phyloP scores from a whole-genome alignment of 2,329 filamentous ascomycete species.

The Arthroderma sp. region DNA sequence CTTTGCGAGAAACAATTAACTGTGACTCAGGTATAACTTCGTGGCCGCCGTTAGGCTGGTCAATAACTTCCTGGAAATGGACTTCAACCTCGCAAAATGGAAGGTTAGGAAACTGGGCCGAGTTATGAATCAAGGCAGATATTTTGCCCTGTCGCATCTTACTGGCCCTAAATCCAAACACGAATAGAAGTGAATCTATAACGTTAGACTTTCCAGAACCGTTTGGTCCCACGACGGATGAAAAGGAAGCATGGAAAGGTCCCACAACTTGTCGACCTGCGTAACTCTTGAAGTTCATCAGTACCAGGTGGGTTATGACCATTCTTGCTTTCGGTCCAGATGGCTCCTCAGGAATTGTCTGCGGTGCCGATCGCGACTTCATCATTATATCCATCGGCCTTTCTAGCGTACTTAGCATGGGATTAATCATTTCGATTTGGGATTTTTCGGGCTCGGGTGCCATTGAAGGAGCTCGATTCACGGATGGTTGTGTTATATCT shows the following conservation, averaged over 20 bases:
- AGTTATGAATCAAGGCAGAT: constrained; percentile 95
- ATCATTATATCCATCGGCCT: constrained; percentile 89
- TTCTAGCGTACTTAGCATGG: constrained; percentile 66
- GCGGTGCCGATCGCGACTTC: constrained; percentile 61
- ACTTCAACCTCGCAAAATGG: constrained; percentile 93
- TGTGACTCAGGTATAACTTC: constrained; percentile 72
- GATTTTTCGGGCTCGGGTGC: constrained; percentile 38
- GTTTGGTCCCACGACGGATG: constrained; percentile 93
- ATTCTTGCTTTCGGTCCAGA: constrained; percentile 69
- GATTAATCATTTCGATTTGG: constrained; percentile 54
- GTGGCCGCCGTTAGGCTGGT: constrained; percentile 61
- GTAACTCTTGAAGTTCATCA: constrained; percentile 99
- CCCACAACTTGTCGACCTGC: constrained; percentile 90
- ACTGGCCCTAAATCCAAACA: constrained; percentile 97
- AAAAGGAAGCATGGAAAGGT: constrained; percentile 93
- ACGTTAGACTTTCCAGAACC: constrained; percentile 98
- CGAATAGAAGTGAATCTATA: constrained; percentile 92
- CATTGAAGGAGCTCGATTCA: constrained; percentile 12
- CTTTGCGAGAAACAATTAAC: constrained; percentile 76
- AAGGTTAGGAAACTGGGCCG: constrained; percentile 69
- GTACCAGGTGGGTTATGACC: constrained; percentile 80
- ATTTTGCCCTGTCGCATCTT: constrained; percentile 99
- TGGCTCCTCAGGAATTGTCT: constrained; percentile 55
- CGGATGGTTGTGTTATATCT: constrained; percentile 55
- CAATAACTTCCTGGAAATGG: constrained; percentile 90